Percentiles rank a stretch among this genome's conserved stretches.
Evolutionary conservation across 805 yeast genomes (phyloP).

Genomic region (Alloascoidea africana): DNA sequence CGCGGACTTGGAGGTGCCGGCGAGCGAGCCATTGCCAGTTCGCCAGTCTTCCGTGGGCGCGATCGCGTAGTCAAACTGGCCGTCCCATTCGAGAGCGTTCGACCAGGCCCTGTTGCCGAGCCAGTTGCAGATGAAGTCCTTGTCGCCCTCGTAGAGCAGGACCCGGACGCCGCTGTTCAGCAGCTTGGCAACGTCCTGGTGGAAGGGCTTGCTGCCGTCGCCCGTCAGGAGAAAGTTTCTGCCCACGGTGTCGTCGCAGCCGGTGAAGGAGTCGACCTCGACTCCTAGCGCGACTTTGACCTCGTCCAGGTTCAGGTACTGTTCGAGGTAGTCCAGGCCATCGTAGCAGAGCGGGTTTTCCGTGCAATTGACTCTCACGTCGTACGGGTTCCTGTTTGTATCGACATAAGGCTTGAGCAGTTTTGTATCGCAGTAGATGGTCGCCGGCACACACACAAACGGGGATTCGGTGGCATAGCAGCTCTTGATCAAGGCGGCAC

Average conservation of each 20-base stretch:
- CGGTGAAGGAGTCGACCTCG: slow-evolving; percentile 54
- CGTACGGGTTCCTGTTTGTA: slow-evolving; percentile 81
- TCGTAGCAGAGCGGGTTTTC: slow-evolving; percentile 41
- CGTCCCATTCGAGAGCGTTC: slow-evolving; percentile 44
- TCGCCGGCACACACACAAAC: slow-evolving; percentile 78
- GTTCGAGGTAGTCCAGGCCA: slow-evolving; percentile 40
- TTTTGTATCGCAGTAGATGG: slow-evolving; percentile 63
- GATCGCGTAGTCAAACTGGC: slow-evolving; percentile 29
- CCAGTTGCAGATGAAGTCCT: slow-evolving; percentile 84
- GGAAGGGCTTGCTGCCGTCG: slow-evolving; percentile 80
- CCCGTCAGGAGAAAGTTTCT: slow-evolving; percentile 67
- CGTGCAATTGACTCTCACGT: slow-evolving; percentile 54
- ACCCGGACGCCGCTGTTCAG: slow-evolving; percentile 57
- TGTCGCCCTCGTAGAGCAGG: slow-evolving; percentile 76
- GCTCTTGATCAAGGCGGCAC: slow-evolving; percentile 51
- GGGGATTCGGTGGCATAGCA: slow-evolving; percentile 62
- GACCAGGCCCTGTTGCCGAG: slow-evolving; percentile 76
- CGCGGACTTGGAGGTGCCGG: slow-evolving; percentile 48
- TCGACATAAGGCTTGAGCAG: slow-evolving; percentile 62
- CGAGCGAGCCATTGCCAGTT: slow-evolving; percentile 25
- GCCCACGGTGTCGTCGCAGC: slow-evolving; percentile 71
- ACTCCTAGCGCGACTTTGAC: slow-evolving; percentile 67
- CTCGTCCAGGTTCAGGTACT: slow-evolving; percentile 52
- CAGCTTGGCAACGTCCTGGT: slow-evolving; percentile 46
- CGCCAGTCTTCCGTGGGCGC: slow-evolving; percentile 17